Conservation (phyloP, 192 early-diverging fungal species). For the Pilaira anomala region DNA sequence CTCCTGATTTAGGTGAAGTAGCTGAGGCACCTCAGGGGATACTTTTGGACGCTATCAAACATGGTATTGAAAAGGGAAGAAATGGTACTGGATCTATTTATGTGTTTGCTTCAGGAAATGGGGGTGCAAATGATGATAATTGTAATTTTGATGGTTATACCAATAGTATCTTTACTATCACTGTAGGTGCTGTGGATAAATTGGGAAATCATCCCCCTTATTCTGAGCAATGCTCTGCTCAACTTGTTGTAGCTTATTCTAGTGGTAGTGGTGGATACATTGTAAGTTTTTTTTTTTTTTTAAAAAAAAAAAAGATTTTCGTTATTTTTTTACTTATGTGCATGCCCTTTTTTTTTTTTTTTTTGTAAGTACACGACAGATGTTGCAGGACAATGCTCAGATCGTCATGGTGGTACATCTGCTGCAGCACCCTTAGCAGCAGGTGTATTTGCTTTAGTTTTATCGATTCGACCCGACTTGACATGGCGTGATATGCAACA, state of each 20-base stretch:
- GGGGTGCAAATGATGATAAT: slow-evolving; percentile 76
- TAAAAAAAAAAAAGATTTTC: too few species aligned
- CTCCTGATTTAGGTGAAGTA: slow-evolving; percentile 80
- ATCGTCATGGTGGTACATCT: slow-evolving; percentile 86
- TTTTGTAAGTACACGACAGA: slow-evolving; percentile 78
- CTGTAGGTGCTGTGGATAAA: slow-evolving; percentile 84
- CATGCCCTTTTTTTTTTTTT: not conserved
- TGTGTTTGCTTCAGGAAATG: slow-evolving; percentile 95
- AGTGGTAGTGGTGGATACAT: slow-evolving; percentile 75
- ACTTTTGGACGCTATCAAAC: slow-evolving; percentile 79
- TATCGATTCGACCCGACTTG: slow-evolving; percentile 87
- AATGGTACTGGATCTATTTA: slow-evolving; percentile 82
- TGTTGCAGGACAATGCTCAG: slow-evolving; percentile 73
- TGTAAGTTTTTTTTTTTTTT: slow-evolving; percentile 42
- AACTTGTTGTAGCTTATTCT: slow-evolving; percentile 85
- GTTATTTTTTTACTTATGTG: slow-evolving; percentile 2
- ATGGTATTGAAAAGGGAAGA: slow-evolving; percentile 84
- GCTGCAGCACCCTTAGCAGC: slow-evolving; percentile 93
- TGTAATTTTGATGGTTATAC: slow-evolving; percentile 98
- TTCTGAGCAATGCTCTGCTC: slow-evolving; percentile 85
- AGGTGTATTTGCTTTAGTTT: slow-evolving; percentile 84
- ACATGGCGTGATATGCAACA: slow-evolving; percentile 94
- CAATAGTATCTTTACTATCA: slow-evolving; percentile 94
- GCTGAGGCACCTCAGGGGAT: slow-evolving; percentile 82
- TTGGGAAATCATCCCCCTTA: slow-evolving; percentile 76